Conservation (phyloP, 2,329 filamentous ascomycete genomes). For the Aspergillus hortae region DNA sequence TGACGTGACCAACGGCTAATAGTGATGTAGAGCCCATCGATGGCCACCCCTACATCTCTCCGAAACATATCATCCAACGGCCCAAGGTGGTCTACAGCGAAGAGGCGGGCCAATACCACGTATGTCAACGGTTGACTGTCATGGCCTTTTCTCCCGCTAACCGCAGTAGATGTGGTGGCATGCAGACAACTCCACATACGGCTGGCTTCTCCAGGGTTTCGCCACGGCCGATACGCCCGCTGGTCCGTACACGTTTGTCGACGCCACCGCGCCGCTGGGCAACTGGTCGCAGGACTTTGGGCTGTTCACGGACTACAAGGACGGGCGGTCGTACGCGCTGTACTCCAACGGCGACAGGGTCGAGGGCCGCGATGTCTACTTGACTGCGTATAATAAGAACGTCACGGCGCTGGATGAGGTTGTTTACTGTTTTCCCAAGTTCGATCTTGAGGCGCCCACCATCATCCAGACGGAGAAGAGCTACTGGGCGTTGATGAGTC, state of each 20-base stretch:
- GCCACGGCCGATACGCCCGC: constrained; percentile 52
- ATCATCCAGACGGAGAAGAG: constrained; percentile 59
- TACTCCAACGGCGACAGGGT: constrained; percentile 58
- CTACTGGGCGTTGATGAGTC: constrained; percentile 60
- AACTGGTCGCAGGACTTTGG: constrained; percentile 64
- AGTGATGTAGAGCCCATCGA: constrained; percentile 45
- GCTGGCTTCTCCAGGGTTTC: constrained; percentile 55
- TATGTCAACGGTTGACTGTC: constrained; percentile 24
- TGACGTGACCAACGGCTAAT: background rate
- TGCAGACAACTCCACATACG: constrained; percentile 57
- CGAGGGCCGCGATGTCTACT: constrained; percentile 56
- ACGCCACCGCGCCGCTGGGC: constrained; percentile 54
- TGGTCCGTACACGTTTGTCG: constrained; percentile 54
- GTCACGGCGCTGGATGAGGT: constrained; percentile 52
- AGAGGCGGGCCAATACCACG: constrained; percentile 54
- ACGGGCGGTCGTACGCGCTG: constrained; percentile 53
- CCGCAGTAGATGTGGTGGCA: constrained; percentile 55
- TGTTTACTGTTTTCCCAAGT: constrained; percentile 56
- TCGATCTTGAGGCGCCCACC: constrained; percentile 58
- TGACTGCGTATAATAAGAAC: constrained; percentile 53
- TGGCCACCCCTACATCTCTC: constrained; percentile 54
- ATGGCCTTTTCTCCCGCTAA: background rate
- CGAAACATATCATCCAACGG: constrained; percentile 57
- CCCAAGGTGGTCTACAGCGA: constrained; percentile 61
- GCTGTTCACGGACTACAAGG: constrained; percentile 58